These are phyloP conservation scores for Gonium pectorale DNA, from an alignment of 139 green algal species.

Conservation along the genomic window DNA sequence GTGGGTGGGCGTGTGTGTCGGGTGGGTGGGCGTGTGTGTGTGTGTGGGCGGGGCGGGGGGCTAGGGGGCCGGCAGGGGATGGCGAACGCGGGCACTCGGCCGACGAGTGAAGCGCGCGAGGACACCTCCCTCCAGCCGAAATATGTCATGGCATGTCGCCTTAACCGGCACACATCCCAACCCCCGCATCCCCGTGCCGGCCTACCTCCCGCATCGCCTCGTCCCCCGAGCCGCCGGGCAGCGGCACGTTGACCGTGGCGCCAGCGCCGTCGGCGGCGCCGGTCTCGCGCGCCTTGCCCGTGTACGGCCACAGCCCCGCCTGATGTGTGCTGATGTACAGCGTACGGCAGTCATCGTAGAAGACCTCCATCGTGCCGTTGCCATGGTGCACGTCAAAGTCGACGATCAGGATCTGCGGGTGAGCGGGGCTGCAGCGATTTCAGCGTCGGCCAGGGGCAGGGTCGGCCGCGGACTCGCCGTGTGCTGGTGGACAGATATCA, in stretches of 20 bases:
- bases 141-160: too few relatives aligned
- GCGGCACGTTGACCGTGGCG: slow-evolving; percentile 84
- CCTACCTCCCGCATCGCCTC: slow-evolving; percentile 61
- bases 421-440: too few relatives aligned
- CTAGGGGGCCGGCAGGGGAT: background rate
- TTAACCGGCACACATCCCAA: too few relatives aligned
- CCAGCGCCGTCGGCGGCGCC: slow-evolving; percentile 79
- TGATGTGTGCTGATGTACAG: slow-evolving; percentile 93
- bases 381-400: slow-evolving; percentile 94
- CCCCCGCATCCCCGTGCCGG: background rate
- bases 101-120: too few relatives aligned
- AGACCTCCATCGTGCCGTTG: slow-evolving; percentile 88
- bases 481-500: too few relatives aligned
- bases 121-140: background rate
- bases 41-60: background rate
- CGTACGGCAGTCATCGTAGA: slow-evolving; percentile 80
- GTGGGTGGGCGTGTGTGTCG: background rate
- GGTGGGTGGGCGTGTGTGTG: background rate
- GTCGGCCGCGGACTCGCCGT: too few relatives aligned
- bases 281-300: slow-evolving; percentile 74
- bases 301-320: slow-evolving; percentile 59
- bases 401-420: slow-evolving; percentile 80
- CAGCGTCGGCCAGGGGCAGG: too few relatives aligned
- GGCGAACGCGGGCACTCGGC: background rate
- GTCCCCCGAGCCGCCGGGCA: slow-evolving; percentile 78